Evolutionary conservation across 257 asterid genomes (phyloP), one percentile per base, ranked within the genome.

Genomic region (Solanum pennellii): DNA sequence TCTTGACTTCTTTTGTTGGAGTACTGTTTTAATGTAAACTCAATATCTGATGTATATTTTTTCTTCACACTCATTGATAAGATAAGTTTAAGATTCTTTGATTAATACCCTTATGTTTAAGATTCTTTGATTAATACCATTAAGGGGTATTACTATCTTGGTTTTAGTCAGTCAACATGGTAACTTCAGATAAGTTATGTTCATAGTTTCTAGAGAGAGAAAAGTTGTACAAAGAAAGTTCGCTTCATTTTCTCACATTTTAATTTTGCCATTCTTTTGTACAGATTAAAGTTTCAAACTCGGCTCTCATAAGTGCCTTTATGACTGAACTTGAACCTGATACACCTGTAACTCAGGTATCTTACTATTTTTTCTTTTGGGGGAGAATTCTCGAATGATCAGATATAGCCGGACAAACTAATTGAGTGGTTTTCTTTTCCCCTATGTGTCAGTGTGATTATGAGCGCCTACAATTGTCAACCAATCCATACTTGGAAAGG

Each of bases 231-330:
- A 16, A 44, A 79, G 25, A 79, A 27, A 45, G 25, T 41, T 42
- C 15, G 84, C 84, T 47, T 80, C 68, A 80, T 80, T 80, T 27
- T 80, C 66, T 47, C 68, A 47, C 39, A 14, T 45, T 42, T 76
- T 45, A 27, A 79, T 25, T 25, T 77, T 79, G 4, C 84, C 84
- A 45, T 79, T 80, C 37, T 47, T 80, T 80, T 80, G 18, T 14
- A 86, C 98, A 96, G 99, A 95, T 96, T 49, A 95, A 97, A 90
- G 98, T 97, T 89, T 96, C 99, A 88, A 97, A 97, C 89, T 97
- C 99, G 88, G 99, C 99, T 90, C 95, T 96, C 82, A 91, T 96
- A 87, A 95, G 98, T 87, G 99, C 99, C 88, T 96, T 97, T 88
- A 97, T 97, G 99, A 93, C 99, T 59, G 98, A 95, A 86, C 93